phyloP scores from a whole-genome alignment of 2,329 filamentous ascomycete species.

The Phialophora expanda region DNA sequence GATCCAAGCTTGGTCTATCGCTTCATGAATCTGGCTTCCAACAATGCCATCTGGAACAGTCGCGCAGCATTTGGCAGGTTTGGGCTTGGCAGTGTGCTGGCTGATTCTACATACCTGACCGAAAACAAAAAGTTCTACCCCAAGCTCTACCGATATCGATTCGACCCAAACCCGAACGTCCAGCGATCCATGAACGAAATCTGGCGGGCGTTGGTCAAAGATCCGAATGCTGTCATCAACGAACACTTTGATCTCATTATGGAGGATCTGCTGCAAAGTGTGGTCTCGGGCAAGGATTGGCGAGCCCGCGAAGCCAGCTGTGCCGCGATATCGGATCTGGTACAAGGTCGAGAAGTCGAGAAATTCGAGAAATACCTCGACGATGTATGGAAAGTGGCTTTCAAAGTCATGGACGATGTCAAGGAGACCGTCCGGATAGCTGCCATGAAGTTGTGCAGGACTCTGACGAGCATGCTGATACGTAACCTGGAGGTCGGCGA shows the following conservation, averaged over 20 bases:
- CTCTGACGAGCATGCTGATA: conserved; percentile 82
- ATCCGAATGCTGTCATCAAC: conserved; percentile 76
- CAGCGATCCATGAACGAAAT: conserved; percentile 97
- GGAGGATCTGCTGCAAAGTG: conserved; percentile 80
- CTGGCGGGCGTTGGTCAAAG: conserved; percentile 94
- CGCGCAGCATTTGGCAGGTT: conserved; percentile 94
- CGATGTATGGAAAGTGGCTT: conserved; percentile 81
- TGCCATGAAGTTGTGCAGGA: conserved; percentile 80
- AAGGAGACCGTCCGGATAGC: conserved; percentile 85
- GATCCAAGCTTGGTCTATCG: conserved; percentile 96
- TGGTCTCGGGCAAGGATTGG: conserved; percentile 85
- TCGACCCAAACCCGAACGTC: conserved; percentile 93
- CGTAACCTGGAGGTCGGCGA: conserved; percentile 82
- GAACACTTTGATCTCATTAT: conserved; percentile 87
- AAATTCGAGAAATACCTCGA: conserved; percentile 84
- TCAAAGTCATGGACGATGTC: conserved; percentile 95
- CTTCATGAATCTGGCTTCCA: conserved; percentile 96
- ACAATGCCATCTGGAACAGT: conserved; percentile 97
- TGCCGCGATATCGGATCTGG: conserved; percentile 82
- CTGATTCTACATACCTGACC: conserved; percentile 75
- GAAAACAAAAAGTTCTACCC: conserved; percentile 94
- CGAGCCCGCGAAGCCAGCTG: conserved; percentile 90
- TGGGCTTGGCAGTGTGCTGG: conserved; percentile 87
- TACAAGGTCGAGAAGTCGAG: conserved; percentile 76
- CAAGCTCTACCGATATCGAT: conserved; percentile 91